Percentiles rank a stretch among this genome's conserved stretches.
Evolutionary conservation across 352 stramenopile species (phyloP).

Genomic region (Salisapilia sapeloensis): DNA sequence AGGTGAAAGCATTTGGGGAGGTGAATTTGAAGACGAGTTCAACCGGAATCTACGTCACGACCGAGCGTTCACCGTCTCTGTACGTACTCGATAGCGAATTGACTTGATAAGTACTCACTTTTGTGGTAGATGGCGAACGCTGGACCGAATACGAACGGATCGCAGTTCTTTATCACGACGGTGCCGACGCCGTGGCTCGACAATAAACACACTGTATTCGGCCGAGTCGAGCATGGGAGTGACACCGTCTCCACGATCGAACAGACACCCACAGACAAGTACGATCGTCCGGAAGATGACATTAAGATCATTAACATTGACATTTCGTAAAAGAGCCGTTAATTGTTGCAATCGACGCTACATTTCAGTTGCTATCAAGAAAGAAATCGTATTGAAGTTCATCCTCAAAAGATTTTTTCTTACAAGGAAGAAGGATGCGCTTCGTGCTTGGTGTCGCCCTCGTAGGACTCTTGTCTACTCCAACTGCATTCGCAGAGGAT

Average conservation of each 20-base stretch:
- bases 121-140: constrained; percentile 98
- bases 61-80: constrained; percentile 95
- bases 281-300: constrained; percentile 56
- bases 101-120: no score
- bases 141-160: constrained; percentile 63
- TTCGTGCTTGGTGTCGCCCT: no score
- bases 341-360: no score
- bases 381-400: no score
- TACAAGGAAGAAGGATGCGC: no score
- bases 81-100: no score
- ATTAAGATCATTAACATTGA: constrained; percentile 85
- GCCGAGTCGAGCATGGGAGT: constrained; percentile 85
- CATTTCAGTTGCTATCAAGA: no score
- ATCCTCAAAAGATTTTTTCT: no score
- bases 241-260: constrained; percentile 95
- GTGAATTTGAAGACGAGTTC: constrained; percentile 99
- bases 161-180: constrained; percentile 98
- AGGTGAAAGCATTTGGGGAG: constrained; percentile 97
- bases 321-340: no score
- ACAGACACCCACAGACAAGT: constrained; percentile 78
- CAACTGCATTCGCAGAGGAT: no score
- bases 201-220: constrained; percentile 93
- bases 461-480: no score
- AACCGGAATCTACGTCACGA: constrained; percentile 89
- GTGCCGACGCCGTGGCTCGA: constrained; percentile 95